These are phyloP conservation scores for Saccharomycopsis capsularis DNA, from an alignment of 805 yeast species.

Conservation along the genomic window DNA sequence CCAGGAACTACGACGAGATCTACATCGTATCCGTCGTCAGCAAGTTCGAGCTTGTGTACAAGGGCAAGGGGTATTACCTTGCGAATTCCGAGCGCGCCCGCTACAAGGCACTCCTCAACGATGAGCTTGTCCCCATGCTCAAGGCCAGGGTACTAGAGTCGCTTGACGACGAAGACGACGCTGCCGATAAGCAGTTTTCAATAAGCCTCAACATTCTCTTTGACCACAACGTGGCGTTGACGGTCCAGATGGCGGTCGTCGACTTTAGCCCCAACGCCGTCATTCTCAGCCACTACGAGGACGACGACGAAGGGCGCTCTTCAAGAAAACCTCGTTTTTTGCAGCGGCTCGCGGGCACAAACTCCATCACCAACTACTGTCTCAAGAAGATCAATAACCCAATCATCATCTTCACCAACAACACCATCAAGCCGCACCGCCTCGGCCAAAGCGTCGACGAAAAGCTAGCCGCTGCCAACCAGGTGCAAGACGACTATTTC, in stretches of 20 bases:
- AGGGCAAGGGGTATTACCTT: conserved; percentile 12
- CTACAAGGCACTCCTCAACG: conserved; percentile 5
- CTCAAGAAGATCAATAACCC: conserved; percentile 16
- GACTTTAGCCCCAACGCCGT: conserved; percentile 17
- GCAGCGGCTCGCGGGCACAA: neutral
- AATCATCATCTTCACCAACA: conserved; percentile 12
- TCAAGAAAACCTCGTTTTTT: conserved; percentile 7
- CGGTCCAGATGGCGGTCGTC: conserved; percentile 11
- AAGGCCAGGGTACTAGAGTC: neutral
- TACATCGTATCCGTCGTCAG: conserved; percentile 10
- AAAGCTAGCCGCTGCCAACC: neutral
- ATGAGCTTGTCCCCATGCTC: conserved; percentile 1
- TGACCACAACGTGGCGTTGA: conserved; percentile 13
- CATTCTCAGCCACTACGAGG: conserved; percentile 12
- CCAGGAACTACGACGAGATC: conserved; percentile 15
- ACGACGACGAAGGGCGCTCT: neutral
- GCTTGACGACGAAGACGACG: too few species aligned
- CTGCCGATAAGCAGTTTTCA: conserved; percentile 1
- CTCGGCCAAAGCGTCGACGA: conserved; percentile 1
- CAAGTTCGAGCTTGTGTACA: conserved; percentile 12
- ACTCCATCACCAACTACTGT: conserved; percentile 12
- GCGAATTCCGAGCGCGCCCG: neutral
- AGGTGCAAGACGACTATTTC: neutral
- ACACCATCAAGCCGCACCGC: neutral
- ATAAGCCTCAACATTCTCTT: conserved; percentile 15